Percentiles rank a stretch among this genome's conserved stretches.
Conservation (phyloP, 2,329 filamentous ascomycete genomes). For the Paracoccidioides lutzii region DNA sequence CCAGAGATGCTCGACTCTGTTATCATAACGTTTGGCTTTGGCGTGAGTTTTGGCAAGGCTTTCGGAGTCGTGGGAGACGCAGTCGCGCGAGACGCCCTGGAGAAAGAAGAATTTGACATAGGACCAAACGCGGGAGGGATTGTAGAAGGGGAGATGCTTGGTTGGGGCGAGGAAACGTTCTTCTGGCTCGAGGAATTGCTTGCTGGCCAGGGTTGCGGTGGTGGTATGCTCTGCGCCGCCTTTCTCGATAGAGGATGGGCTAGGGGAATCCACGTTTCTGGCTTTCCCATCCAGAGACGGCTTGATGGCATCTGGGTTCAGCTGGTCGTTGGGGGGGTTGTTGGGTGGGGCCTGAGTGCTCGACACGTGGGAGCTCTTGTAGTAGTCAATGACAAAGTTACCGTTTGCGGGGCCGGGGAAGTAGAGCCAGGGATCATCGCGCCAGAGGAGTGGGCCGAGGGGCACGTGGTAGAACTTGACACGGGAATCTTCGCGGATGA, state of each 20-base stretch:
- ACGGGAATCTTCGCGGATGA: constrained; percentile 22
- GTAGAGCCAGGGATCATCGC: constrained; percentile 28
- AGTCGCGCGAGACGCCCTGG: constrained; percentile 32
- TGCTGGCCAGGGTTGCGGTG: constrained; percentile 12
- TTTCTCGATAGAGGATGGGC: constrained; percentile 9
- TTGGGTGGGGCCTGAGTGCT: background rate
- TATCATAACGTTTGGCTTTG: constrained; percentile 34
- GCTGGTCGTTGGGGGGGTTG: constrained; percentile 1
- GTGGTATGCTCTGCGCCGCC: constrained; percentile 9
- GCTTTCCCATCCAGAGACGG: background rate
- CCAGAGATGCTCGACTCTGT: constrained; percentile 37
- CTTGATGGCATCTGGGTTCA: constrained; percentile 3
- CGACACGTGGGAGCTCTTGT: constrained; percentile 17
- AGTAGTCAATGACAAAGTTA: constrained; percentile 28
- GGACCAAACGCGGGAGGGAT: constrained; percentile 23
- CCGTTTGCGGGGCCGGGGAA: constrained; percentile 27
- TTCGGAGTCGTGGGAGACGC: constrained; percentile 28
- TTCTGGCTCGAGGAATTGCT: constrained; percentile 20
- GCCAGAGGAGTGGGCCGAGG: constrained; percentile 30
- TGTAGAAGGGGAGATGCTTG: constrained; percentile 17
- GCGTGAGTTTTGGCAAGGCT: constrained; percentile 29
- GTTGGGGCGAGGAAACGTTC: constrained; percentile 25
- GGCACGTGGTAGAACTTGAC: constrained; percentile 23
- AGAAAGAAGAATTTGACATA: constrained; percentile 35
- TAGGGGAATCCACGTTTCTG: background rate